Evolutionary conservation across 129 eudicot genomes (phyloP), one percentile per base, ranked within the genome.

Genomic region (Saposhnikovia divaricata): DNA sequence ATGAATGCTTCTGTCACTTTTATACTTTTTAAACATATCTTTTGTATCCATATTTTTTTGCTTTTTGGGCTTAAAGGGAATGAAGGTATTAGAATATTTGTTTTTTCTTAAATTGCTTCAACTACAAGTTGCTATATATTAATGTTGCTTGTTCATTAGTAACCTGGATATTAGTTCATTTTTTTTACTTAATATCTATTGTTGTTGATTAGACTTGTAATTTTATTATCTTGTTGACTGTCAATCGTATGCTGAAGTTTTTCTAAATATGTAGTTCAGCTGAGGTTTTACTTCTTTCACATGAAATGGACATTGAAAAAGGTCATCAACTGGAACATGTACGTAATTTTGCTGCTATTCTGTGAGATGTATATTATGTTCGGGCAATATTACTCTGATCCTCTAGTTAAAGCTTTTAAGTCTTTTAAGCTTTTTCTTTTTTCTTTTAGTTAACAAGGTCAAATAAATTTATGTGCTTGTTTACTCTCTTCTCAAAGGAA

Each of bases 281-380:
- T 81, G 93, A 81, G 71, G 91, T 88, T 80, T 69, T 87, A 43
- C 90, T 93, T 80, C 88, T 93, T 72, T 87, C 90, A 39, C 79
- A 80, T 78, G 83, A 83, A 81, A 76, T 74, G 89, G 90, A 84
- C 57, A 76, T 48, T 42, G 86, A 90, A 79, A 85, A 88, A 73
- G 86, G 77, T 76, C 77, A 65, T 57, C 81, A 38, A 15, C 74
- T 72, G 15, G 77, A 83, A n/a, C 78, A 61, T 55, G 98, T 93
- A 88, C 42, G 97, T 85, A 75, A 28, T 63, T 45, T 31, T 81
- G 48, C 80, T 48, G 31, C 38, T 45, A 34, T 44, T 73, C 43
- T 77, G 42, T 66, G 23, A 9, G 8, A 28, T 66, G 42, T 27
- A 59, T 23, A 59, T n/a, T n/a, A 57, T 23, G 34, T n/a, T 59